phyloP scores from a whole-genome alignment of 1,284 basidiomycete species.

The Rhodotorula sp. region DNA sequence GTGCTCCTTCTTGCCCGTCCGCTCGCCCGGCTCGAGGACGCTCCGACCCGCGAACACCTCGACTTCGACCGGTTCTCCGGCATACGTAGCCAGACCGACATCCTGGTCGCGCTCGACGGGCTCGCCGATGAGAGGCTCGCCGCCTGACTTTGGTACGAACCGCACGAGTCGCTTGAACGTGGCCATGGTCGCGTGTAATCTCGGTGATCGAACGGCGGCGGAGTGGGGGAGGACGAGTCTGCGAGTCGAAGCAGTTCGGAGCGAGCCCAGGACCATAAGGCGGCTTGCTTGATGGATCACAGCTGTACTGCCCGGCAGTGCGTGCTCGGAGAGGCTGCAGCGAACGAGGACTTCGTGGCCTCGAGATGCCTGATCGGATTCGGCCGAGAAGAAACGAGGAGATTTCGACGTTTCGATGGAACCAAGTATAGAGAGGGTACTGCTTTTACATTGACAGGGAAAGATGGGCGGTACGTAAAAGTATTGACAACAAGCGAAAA shows the following conservation, averaged over 20 bases:
- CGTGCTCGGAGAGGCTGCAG: background rate
- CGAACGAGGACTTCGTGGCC: too few relatives aligned
- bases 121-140: slow-evolving; percentile 46
- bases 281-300: too few relatives aligned
- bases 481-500: background rate
- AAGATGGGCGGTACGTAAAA: background rate
- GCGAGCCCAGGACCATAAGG: background rate
- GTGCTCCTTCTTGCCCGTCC: slow-evolving; percentile 45
- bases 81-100: slow-evolving; percentile 50
- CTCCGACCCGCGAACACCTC: slow-evolving; percentile 25
- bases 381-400: background rate
- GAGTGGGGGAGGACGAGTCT: background rate
- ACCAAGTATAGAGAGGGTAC: background rate
- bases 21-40: slow-evolving; percentile 47
- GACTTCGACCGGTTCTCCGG: slow-evolving; percentile 25
- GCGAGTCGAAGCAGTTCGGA: background rate
- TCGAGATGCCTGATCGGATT: background rate
- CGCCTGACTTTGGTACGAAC: slow-evolving; percentile 36
- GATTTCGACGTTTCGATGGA: background rate
- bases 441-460: background rate
- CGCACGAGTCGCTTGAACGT: slow-evolving; percentile 47
- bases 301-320: background rate
- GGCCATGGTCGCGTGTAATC: slow-evolving; percentile 26
- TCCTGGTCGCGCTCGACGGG: slow-evolving; percentile 49
- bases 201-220: background rate